Conservation (phyloP, 1,284 basidiomycete species). For the Boletus sp. region DNA sequence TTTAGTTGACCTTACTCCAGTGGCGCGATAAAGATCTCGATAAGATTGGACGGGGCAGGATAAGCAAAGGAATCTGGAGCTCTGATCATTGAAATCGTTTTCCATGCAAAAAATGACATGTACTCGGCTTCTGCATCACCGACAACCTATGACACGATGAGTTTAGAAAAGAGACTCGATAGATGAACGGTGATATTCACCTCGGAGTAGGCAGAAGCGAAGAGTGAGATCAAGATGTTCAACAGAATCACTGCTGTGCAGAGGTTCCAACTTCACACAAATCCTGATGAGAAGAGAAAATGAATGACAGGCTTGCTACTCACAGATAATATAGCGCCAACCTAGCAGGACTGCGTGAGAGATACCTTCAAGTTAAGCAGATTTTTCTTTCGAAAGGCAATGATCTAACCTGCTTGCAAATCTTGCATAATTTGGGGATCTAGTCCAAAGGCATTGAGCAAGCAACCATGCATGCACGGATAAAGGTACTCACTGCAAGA, state of each 20-base stretch:
- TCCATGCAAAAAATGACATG: constrained; percentile 84
- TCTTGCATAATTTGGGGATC: constrained; percentile 77
- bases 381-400: constrained; percentile 3
- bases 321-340: constrained; percentile 80
- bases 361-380: constrained; percentile 12
- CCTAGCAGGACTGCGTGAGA: constrained; percentile 54
- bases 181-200: constrained; percentile 44
- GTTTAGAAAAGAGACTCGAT: background rate
- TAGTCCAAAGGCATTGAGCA: constrained; percentile 28
- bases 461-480: background rate
- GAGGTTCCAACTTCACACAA: constrained; percentile 70
- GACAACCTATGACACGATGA: constrained; percentile 41
- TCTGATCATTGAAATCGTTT: constrained; percentile 78
- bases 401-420: constrained; percentile 47
- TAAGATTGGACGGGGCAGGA: constrained; percentile 79
- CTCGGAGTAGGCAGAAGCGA: constrained; percentile 85
- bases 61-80: constrained; percentile 79
- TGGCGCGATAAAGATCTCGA: constrained; percentile 81
- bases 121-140: constrained; percentile 74
- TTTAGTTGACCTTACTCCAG: constrained; percentile 61
- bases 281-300: constrained; percentile 9
- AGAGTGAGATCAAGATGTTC: constrained; percentile 94
- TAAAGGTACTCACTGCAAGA: constrained; percentile 60
- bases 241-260: constrained; percentile 84
- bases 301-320: constrained; percentile 23